Percentiles rank a stretch among this genome's conserved stretches.
Evolutionary conservation across 1,284 basidiomycete species (phyloP).

Genomic region (Porodaedalea pini): DNA sequence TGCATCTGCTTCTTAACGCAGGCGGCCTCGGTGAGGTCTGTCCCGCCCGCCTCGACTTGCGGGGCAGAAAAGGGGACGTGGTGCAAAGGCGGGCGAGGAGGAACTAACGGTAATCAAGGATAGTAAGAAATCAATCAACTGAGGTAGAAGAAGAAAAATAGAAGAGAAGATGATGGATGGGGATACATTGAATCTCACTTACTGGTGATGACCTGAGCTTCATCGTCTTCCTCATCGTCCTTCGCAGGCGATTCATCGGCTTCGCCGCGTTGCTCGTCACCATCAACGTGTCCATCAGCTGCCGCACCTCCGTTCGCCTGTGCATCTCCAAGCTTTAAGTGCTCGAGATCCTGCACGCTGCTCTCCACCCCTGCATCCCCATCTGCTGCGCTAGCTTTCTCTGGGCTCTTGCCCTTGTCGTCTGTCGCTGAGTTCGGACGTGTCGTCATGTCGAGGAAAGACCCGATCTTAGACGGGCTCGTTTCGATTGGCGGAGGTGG

Average conservation of each 20-base stretch:
- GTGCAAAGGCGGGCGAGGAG: background rate
- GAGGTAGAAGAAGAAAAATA: background rate
- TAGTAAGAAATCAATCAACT: conserved; percentile 1
- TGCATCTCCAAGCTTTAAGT: background rate
- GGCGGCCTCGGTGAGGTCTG: background rate
- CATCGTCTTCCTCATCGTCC: conserved; percentile 1
- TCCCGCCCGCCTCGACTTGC: background rate
- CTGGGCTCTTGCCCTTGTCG: conserved; percentile 4
- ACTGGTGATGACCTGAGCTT: conserved; percentile 7
- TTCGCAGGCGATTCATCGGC: background rate
- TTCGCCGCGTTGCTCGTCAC: background rate
- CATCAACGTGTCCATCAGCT: background rate
- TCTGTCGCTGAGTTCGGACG: conserved; percentile 15
- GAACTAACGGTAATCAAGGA: background rate
- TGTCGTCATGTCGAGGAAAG: conserved; percentile 19
- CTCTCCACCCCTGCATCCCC: background rate
- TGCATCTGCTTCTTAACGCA: background rate
- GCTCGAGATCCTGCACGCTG: background rate
- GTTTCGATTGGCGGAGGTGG: conserved; percentile 12
- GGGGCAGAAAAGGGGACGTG: conserved; percentile 12
- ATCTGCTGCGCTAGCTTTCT: background rate
- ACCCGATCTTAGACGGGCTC: background rate
- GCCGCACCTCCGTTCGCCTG: background rate
- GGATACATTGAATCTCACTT: background rate
- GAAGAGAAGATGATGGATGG: background rate